A percentile compares a stretch with the other conserved stretches of the same genome.
Conservation (phyloP, 768 basidiomycete genomes). For the Chalciporus piperatus region DNA sequence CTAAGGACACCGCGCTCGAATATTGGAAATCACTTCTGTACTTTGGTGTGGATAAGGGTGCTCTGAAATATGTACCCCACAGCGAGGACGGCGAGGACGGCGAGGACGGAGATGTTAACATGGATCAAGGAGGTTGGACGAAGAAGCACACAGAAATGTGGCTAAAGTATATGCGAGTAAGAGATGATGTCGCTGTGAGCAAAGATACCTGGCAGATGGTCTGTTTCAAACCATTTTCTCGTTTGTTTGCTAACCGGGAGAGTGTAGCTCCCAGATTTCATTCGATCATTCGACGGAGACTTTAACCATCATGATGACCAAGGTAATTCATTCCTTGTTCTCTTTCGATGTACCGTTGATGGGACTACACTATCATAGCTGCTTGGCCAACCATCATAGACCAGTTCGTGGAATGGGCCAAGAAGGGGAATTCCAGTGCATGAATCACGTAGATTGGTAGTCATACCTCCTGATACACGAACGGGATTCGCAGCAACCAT, state of each 20-base stretch:
- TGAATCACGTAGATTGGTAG: neutral
- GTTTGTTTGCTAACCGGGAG: constrained; percentile 5
- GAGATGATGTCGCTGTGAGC: constrained; percentile 73
- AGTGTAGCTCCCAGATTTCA: constrained; percentile 72
- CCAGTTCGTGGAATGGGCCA: constrained; percentile 74
- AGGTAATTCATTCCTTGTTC: constrained; percentile 42
- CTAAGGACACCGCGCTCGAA: constrained; percentile 65
- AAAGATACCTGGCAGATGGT: constrained; percentile 92
- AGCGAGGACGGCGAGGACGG: constrained; percentile 41
- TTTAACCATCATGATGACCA: constrained; percentile 76
- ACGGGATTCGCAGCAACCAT: neutral
- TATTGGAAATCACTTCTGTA: constrained; percentile 80
- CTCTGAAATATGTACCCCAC: constrained; percentile 44
- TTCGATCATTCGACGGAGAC: constrained; percentile 67
- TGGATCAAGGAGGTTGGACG: constrained; percentile 53
- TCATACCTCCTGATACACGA: constrained; percentile 7
- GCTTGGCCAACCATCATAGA: constrained; percentile 90
- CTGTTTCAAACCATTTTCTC: constrained; percentile 21
- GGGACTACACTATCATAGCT: constrained; percentile 38
- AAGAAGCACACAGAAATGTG: constrained; percentile 65
- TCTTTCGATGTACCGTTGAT: neutral
- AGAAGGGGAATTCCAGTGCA: constrained; percentile 25
- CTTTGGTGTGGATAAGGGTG: constrained; percentile 65
- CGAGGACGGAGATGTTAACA: constrained; percentile 39
- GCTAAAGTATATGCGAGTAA: constrained; percentile 70